Percentiles rank a stretch among this genome's conserved stretches.
These are phyloP conservation scores for Tricholoma sp. DNA, from an alignment of 768 basidiomycete genomes.

Conservation along the genomic window DNA sequence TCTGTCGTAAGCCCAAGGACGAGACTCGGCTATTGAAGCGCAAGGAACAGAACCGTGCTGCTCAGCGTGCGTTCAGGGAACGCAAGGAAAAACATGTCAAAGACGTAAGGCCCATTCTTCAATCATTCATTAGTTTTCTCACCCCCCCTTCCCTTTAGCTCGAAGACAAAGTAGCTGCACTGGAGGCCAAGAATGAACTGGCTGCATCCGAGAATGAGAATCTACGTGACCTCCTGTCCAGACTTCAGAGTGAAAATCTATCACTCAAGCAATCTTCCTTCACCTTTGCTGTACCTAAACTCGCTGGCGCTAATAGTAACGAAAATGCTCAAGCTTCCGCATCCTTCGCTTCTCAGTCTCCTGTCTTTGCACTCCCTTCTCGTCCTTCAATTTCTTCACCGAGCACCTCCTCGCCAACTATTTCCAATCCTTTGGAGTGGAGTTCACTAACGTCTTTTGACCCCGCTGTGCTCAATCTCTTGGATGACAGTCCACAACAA, in stretches of 20 bases:
- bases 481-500: slow-evolving; percentile 56
- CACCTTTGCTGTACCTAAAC: slow-evolving; percentile 72
- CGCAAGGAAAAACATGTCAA: slow-evolving; percentile 97
- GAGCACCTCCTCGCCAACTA: slow-evolving; percentile 29
- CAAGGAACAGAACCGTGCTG: slow-evolving; percentile 96
- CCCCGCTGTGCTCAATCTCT: slow-evolving; percentile 55
- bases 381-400: slow-evolving; percentile 20
- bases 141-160: slow-evolving; percentile 48
- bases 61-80: slow-evolving; percentile 96
- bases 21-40: slow-evolving; percentile 77
- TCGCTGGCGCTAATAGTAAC: slow-evolving; percentile 10
- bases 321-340: slow-evolving; percentile 16
- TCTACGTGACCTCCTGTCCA: slow-evolving; percentile 75
- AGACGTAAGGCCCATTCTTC: slow-evolving; percentile 58
- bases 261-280: slow-evolving; percentile 77
- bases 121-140: background rate
- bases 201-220: slow-evolving; percentile 82
- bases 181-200: slow-evolving; percentile 77
- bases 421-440: slow-evolving; percentile 52
- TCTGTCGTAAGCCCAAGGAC: slow-evolving; percentile 44
- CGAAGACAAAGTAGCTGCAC: slow-evolving; percentile 84
- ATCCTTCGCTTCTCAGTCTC: slow-evolving; percentile 22
- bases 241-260: slow-evolving; percentile 85
- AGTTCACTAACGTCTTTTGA: slow-evolving; percentile 68
- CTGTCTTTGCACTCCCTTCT: slow-evolving; percentile 21